A percentile compares a stretch with the other conserved stretches of the same genome.
Conservation (phyloP, 2,329 filamentous ascomycete genomes). For the Fusarium tuaranense region DNA sequence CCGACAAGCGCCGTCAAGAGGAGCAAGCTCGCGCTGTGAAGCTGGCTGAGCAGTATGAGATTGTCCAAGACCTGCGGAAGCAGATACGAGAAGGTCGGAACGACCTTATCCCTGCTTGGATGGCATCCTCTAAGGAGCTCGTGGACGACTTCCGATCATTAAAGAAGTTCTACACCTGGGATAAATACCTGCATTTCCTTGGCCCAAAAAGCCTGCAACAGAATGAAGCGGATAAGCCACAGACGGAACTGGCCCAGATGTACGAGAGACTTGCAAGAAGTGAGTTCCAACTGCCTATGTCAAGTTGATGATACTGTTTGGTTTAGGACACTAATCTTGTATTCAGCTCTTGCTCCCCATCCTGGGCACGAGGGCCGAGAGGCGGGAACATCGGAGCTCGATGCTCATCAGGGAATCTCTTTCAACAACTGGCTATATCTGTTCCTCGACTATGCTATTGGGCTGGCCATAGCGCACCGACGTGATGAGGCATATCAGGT, state of each 20-base stretch:
- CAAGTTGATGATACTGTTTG: not conserved
- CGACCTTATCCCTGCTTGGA: slow-evolving; percentile 64
- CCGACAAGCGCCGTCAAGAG: slow-evolving; percentile 57
- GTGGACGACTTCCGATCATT: slow-evolving; percentile 73
- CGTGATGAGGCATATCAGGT: slow-evolving; percentile 81
- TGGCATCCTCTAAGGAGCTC: slow-evolving; percentile 68
- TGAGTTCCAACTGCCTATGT: slow-evolving; percentile 48
- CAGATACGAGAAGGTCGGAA: slow-evolving; percentile 56
- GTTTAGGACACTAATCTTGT: slow-evolving; percentile 18
- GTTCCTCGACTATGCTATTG: slow-evolving; percentile 87
- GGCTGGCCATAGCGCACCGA: slow-evolving; percentile 76
- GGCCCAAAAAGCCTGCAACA: slow-evolving; percentile 50
- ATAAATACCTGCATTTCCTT: slow-evolving; percentile 71
- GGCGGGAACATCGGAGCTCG: slow-evolving; percentile 48
- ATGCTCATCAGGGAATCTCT: slow-evolving; percentile 78
- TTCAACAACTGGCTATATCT: slow-evolving; percentile 91
- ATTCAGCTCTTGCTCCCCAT: slow-evolving; percentile 50
- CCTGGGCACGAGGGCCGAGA: slow-evolving; percentile 37
- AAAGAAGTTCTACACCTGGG: slow-evolving; percentile 75
- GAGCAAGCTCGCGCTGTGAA: slow-evolving; percentile 56
- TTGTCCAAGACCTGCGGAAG: slow-evolving; percentile 57
- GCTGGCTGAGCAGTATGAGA: slow-evolving; percentile 56
- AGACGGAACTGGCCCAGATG: slow-evolving; percentile 64
- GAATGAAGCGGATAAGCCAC: slow-evolving; percentile 43
- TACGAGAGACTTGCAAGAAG: slow-evolving; percentile 67